Percentiles rank a stretch among this genome's conserved stretches.
Evolutionary conservation across 2,329 filamentous ascomycete species (phyloP).

Genomic region (Ophiocordyceps polyrhachis-furcata): DNA sequence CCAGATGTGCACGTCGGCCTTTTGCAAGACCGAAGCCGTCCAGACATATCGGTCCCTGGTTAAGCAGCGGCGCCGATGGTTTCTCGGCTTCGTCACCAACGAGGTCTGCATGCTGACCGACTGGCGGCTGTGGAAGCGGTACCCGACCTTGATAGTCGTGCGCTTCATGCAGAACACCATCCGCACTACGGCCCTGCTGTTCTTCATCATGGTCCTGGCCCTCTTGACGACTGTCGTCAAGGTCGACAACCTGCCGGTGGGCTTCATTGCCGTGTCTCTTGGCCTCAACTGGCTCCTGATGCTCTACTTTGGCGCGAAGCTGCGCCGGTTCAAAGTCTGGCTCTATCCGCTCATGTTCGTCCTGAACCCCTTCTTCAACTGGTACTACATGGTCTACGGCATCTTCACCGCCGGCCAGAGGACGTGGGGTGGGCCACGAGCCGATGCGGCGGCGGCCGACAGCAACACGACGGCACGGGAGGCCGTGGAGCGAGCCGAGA

Average conservation of each 20-base stretch:
- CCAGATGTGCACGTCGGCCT: conserved; percentile 91
- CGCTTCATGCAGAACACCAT: conserved; percentile 95
- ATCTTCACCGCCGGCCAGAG: conserved; percentile 88
- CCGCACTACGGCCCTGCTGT: conserved; percentile 77
- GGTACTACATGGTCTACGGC: conserved; percentile 94
- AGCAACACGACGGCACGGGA: conserved; percentile 57
- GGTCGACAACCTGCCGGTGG: conserved; percentile 64
- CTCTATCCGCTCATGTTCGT: conserved; percentile 92
- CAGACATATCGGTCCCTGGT: conserved; percentile 71
- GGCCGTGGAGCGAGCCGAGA: conserved; percentile 66
- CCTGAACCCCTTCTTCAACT: conserved; percentile 92
- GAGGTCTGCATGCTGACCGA: conserved; percentile 98
- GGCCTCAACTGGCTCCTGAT: conserved; percentile 90
- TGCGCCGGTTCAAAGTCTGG: conserved; percentile 83
- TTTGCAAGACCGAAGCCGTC: conserved; percentile 96
- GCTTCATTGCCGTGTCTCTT: conserved; percentile 82
- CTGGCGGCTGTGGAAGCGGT: conserved; percentile 74
- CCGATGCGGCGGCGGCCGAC: conserved; percentile 71
- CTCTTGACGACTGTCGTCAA: conserved; percentile 69
- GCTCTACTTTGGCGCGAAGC: conserved; percentile 81
- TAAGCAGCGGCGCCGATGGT: conserved; percentile 93
- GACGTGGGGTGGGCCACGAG: conserved; percentile 88
- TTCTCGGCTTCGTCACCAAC: conserved; percentile 92
- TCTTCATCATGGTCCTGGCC: conserved; percentile 84
- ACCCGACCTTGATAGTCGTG: conserved; percentile 69